These are phyloP conservation scores for Yamadazyma akitaensis DNA, from an alignment of 805 yeast species.

Conservation along the genomic window DNA sequence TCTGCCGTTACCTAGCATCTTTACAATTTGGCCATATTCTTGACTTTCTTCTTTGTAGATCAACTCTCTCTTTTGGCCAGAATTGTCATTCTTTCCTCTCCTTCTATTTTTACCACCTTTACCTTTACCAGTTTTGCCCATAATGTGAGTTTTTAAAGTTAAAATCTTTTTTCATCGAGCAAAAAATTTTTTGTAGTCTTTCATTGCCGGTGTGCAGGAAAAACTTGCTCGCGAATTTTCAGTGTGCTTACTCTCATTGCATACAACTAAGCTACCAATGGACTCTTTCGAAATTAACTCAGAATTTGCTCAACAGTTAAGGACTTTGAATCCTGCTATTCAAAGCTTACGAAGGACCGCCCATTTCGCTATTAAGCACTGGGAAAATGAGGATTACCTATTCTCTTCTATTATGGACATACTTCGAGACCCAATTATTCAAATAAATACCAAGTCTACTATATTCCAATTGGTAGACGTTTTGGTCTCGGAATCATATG, in stretches of 20 bases:
- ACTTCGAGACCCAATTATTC: constrained; percentile 43
- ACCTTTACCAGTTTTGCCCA: constrained; percentile 77
- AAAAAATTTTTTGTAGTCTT: constrained; percentile 5
- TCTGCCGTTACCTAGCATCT: constrained; percentile 98
- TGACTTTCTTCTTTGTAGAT: constrained; percentile 92
- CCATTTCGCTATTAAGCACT: constrained; percentile 52
- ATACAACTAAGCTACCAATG: constrained; percentile 39
- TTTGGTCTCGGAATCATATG: constrained; percentile 41
- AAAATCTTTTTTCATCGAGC: constrained; percentile 2
- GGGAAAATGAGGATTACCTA: constrained; percentile 63
- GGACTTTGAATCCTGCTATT: constrained; percentile 61
- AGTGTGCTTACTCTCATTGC: neutral
- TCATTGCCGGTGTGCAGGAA: constrained; percentile 1
- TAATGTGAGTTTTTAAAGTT: constrained; percentile 18
- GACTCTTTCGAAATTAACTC: constrained; percentile 86
- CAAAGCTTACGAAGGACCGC: constrained; percentile 50
- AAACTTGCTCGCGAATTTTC: neutral
- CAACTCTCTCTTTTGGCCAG: constrained; percentile 90
- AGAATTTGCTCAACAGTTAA: constrained; percentile 65
- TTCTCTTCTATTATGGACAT: constrained; percentile 65
- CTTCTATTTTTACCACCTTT: constrained; percentile 93
- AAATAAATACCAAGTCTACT: constrained; percentile 61
- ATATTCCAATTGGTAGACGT: constrained; percentile 68
- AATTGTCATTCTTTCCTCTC: constrained; percentile 96
- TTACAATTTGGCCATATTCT: constrained; percentile 97